A percentile compares a stretch with the other conserved stretches of the same genome.
Evolutionary conservation across 1,284 basidiomycete species (phyloP).

Genomic region (Austropuccinia psidii): DNA sequence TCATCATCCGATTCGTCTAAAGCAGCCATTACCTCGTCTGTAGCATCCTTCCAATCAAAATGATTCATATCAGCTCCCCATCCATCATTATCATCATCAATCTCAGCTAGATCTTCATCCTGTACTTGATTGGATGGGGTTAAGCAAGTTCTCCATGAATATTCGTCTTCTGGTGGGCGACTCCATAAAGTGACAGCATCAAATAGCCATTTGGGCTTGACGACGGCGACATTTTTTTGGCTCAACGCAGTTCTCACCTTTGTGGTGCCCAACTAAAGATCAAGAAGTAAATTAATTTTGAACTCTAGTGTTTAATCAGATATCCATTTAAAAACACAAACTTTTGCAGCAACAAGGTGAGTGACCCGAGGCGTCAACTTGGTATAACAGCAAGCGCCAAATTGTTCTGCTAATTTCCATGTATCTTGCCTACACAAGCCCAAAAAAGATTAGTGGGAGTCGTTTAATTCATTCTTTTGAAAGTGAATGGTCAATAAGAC

Average conservation of each 20-base stretch:
- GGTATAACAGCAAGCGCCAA: slow-evolving; percentile 72
- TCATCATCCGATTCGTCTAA: slow-evolving; percentile 25
- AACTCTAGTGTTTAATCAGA: slow-evolving; percentile 26
- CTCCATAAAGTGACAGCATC: slow-evolving; percentile 75
- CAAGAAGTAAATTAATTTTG: slow-evolving; percentile 8
- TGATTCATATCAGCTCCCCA: slow-evolving; percentile 16
- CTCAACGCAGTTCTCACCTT: slow-evolving; percentile 72
- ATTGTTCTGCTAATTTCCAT: slow-evolving; percentile 77
- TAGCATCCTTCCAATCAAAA: slow-evolving; percentile 33
- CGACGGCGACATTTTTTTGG: slow-evolving; percentile 65
- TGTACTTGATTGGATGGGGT: slow-evolving; percentile 22
- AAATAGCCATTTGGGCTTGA: slow-evolving; percentile 80
- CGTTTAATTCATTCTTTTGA: not conserved
- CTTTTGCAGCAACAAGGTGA: slow-evolving; percentile 83
- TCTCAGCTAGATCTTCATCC: not conserved
- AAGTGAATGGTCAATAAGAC: not conserved
- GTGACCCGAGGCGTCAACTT: slow-evolving; percentile 65
- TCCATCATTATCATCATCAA: slow-evolving; percentile 15
- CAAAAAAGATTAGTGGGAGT: not conserved
- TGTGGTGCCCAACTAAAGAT: slow-evolving; percentile 65
- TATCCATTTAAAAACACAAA: slow-evolving; percentile 45
- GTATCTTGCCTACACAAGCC: slow-evolving; percentile 59
- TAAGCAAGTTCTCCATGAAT: slow-evolving; percentile 49
- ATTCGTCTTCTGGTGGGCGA: slow-evolving; percentile 62
- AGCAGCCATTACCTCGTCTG: slow-evolving; percentile 32